These are phyloP conservation scores for Curvularia sp. DNA, from an alignment of 2,329 filamentous ascomycete genomes.

Conservation along the genomic window DNA sequence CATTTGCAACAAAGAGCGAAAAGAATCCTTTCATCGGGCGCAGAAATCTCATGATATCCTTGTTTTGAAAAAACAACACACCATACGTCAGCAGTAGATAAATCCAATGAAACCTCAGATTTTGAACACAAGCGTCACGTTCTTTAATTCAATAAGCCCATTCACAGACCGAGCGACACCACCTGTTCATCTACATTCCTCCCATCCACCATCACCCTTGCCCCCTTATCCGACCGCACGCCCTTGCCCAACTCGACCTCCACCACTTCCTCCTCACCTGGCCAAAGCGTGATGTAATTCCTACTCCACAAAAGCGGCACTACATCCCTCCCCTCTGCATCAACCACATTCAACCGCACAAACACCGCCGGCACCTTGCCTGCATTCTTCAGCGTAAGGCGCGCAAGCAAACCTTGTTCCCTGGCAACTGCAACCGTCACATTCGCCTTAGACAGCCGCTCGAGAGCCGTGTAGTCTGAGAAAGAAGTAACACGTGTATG, in stretches of 20 bases:
- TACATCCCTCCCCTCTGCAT: conserved; percentile 55
- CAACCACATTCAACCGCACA: conserved; percentile 59
- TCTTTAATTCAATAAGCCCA: not conserved
- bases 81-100: not conserved
- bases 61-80: not conserved
- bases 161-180: not conserved
- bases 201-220: conserved; percentile 11
- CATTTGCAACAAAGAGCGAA: not conserved
- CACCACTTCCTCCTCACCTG: conserved; percentile 57
- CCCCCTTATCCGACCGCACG: not conserved
- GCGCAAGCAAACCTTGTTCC: conserved; percentile 54
- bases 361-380: conserved; percentile 65
- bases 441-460: conserved; percentile 24
- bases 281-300: conserved; percentile 69
- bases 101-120: not conserved
- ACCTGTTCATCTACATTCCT: conserved; percentile 15
- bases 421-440: not conserved
- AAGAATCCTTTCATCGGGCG: conserved; percentile 2
- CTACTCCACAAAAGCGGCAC: conserved; percentile 65
- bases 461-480: conserved; percentile 58
- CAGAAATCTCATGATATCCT: conserved; percentile 13
- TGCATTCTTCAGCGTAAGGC: conserved; percentile 50
- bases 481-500: conserved; percentile 63
- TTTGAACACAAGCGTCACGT: not conserved
- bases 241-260: conserved; percentile 6